These are phyloP conservation scores for Ramaria rubella DNA, from an alignment of 768 basidiomycete genomes.

Conservation along the genomic window DNA sequence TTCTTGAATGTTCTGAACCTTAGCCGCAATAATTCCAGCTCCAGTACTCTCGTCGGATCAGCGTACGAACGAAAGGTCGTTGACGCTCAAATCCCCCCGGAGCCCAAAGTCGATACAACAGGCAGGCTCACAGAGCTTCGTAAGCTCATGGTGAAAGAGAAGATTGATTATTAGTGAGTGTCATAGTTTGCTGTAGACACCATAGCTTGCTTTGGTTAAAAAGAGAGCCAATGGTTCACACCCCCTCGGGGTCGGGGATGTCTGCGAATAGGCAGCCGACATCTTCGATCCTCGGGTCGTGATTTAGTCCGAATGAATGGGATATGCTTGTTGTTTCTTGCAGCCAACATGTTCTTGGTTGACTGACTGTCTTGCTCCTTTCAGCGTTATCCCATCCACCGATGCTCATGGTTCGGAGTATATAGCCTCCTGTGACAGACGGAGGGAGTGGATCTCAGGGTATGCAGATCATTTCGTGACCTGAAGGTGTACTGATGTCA, in stretches of 20 bases:
- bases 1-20: not conserved
- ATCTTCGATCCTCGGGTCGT: no score
- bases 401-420: slow-evolving; percentile 85
- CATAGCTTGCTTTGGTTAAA: not conserved
- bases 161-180: slow-evolving; percentile 70
- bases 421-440: slow-evolving; percentile 67
- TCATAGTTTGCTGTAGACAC: not conserved
- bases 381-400: slow-evolving; percentile 67
- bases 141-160: slow-evolving; percentile 58
- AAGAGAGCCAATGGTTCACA: no score
- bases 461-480: slow-evolving; percentile 27
- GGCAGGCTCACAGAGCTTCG: slow-evolving; percentile 57
- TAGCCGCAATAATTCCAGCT: slow-evolving; percentile 51
- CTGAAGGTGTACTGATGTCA: slow-evolving; percentile 18
- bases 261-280: no score
- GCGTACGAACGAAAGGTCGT: slow-evolving; percentile 63
- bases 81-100: slow-evolving; percentile 47
- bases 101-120: slow-evolving; percentile 44
- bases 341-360: not conserved
- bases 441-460: slow-evolving; percentile 74
- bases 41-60: slow-evolving; percentile 69
- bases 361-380: not conserved
- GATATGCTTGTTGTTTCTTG: no score
- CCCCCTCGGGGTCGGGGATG: not conserved
- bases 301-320: no score